Evolutionary conservation across 2,329 filamentous ascomycete genomes (phyloP).

Genomic region (Diaporthe australafricana): DNA sequence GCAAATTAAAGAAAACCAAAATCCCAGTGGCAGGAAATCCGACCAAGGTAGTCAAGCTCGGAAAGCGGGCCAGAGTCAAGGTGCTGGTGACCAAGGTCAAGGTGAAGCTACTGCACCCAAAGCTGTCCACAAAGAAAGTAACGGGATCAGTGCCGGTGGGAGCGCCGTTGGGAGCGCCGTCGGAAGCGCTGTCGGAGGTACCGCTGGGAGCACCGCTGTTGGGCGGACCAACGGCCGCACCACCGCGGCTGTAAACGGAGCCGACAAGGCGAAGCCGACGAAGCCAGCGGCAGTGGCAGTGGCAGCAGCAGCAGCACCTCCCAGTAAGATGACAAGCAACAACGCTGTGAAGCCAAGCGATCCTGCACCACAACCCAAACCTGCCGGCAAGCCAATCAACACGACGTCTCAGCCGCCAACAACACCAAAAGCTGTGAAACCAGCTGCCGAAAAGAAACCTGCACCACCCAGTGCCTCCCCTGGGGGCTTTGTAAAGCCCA

Average conservation of each 20-base stretch:
- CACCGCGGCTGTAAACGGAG: constrained; percentile 20
- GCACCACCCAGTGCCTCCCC: constrained; percentile 54
- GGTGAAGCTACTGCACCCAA: constrained; percentile 13
- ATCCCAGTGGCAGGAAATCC: constrained; percentile 1
- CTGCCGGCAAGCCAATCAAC: constrained; percentile 26
- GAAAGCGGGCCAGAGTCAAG: constrained; percentile 25
- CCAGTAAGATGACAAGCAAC: not conserved
- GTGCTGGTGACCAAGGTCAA: constrained; percentile 20
- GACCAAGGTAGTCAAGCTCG: constrained; percentile 17
- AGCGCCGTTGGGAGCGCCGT: not conserved
- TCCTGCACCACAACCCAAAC: constrained; percentile 16
- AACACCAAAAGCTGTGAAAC: constrained; percentile 29
- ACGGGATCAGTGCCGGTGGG: not conserved
- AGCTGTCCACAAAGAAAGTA: constrained; percentile 3
- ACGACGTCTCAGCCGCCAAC: constrained; percentile 19
- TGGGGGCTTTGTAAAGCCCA: constrained; percentile 65
- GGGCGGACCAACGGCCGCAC: too few species aligned
- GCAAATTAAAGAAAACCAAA: constrained; percentile 34
- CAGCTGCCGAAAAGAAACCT: constrained; percentile 53
- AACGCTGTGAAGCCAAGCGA: constrained; percentile 6
- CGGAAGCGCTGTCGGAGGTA: not conserved
- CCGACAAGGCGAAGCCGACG: constrained; percentile 20
- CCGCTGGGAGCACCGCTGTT: too few species aligned
- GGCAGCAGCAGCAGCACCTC: constrained; percentile 3
- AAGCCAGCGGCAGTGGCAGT: not conserved